phyloP scores from a whole-genome alignment of 139 green algal species.

The Volvox reticuliferus region DNA sequence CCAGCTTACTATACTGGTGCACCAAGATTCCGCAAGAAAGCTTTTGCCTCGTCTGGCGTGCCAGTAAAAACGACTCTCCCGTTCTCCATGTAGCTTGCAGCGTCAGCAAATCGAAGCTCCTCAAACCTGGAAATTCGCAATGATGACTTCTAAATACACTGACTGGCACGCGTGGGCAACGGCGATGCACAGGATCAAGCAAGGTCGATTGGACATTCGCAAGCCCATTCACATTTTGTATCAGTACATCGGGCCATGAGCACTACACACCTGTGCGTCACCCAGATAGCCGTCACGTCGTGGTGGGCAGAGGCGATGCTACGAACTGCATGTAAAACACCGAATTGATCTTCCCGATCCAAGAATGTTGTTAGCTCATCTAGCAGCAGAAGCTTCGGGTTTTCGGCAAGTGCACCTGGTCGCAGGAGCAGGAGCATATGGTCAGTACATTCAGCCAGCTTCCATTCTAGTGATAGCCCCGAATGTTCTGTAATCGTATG shows the following conservation, averaged over 20 bases:
- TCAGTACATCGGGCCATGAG: not conserved
- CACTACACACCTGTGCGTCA: constrained; percentile 88
- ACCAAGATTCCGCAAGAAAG: constrained; percentile 67
- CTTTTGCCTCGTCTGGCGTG: constrained; percentile 57
- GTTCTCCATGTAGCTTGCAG: constrained; percentile 90
- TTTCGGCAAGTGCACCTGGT: constrained; percentile 80
- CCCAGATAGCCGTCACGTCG: constrained; percentile 92
- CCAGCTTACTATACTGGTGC: constrained; percentile 35
- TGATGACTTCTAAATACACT: not conserved
- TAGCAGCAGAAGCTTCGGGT: constrained; percentile 91
- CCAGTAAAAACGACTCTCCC: constrained; percentile 83
- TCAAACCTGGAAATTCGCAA: constrained; percentile 74
- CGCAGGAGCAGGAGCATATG: too few relatives aligned
- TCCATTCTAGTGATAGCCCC: too few relatives aligned
- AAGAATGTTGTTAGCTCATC: constrained; percentile 99
- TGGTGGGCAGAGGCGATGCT: constrained; percentile 42
- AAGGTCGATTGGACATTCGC: too few relatives aligned
- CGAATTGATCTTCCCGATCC: constrained; percentile 90
- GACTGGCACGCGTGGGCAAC: too few relatives aligned
- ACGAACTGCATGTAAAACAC: constrained; percentile 83
- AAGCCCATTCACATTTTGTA: too few relatives aligned
- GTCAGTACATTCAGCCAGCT: too few relatives aligned
- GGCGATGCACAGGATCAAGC: too few relatives aligned
- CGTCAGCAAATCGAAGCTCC: constrained; percentile 94
- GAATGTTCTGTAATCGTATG: too few relatives aligned